Conservation (phyloP, 164 flowering plant species). For the Litsea cubeba region DNA sequence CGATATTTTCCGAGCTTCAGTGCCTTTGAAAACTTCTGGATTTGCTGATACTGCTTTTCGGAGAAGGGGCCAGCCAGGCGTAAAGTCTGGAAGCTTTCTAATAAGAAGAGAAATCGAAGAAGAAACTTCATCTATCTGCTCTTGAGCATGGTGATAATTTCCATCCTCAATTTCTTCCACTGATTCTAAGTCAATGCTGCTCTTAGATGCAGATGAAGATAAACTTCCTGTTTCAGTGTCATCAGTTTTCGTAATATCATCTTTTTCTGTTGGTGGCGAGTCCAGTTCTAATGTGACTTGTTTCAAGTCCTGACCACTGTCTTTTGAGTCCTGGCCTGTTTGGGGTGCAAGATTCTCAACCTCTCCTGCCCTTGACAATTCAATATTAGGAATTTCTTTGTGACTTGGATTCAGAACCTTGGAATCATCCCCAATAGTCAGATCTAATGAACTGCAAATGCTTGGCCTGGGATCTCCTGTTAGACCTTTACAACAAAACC, state of each 20-base stretch:
- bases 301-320: constrained; percentile 1
- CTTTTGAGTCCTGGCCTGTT: constrained; percentile 2
- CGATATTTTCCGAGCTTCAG: constrained; percentile 40
- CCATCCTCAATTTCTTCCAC: constrained; percentile 3
- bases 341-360: constrained; percentile 4
- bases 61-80: constrained; percentile 75
- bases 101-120: constrained; percentile 21
- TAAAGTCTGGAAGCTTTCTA: constrained; percentile 26
- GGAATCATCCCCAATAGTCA: background rate
- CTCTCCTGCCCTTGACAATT: background rate
- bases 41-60: constrained; percentile 23
- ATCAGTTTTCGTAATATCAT: background rate
- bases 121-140: constrained; percentile 16
- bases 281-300: background rate
- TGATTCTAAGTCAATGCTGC: background rate
- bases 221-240: constrained; percentile 3
- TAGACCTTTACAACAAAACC: constrained; percentile 6
- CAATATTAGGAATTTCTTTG: constrained; percentile 8
- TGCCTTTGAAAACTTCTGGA: constrained; percentile 12
- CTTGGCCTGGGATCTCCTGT: constrained; percentile 14
- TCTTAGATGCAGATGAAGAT: background rate
- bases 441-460: constrained; percentile 8
- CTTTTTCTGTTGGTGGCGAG: background rate
- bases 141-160: constrained; percentile 5
- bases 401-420: background rate